Base-by-base conservation (phyloP, 352 stramenopile species). In the Achlya hypogyna region DNA sequence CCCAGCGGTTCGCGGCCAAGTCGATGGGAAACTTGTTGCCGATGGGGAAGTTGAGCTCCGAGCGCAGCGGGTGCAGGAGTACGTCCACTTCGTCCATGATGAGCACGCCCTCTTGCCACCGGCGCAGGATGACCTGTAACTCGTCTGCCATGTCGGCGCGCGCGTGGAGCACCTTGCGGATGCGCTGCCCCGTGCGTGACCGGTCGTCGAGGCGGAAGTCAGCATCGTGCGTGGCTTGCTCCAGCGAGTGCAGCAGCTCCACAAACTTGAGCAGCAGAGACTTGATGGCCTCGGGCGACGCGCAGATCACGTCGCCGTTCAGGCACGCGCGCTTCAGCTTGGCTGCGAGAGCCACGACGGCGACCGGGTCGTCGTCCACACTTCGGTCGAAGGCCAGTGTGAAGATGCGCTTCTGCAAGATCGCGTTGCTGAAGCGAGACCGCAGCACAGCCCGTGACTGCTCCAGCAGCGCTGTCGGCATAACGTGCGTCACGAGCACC, bases 241-340 rank as follows among this genome's bases (percentile, higher is more conserved):
- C 87, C 1, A 98, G 73, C 6, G 85, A 95, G 56, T 98, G 89
- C 12, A 97, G 63, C 20, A 98, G 66, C 70, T 98, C 93, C 8
- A 99, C 82, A 54, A 99, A 96, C 69, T 99, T 99, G 1, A 99
- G 74, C 87, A 98, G 97, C 74, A 99, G 98, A 32, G 95, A 98
- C 76, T 99, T 99, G 47, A 99, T 94, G 65, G 94, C 97, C 40
- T 98, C 98, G 2, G 98, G 98, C 5, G 95, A 99, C 18, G 97
- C 96, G 72, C 98, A 98, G 14, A 99, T 97, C 3, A 99, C 96
- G 38, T 98, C 96, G 1, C 84, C 84, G 64, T 94, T 73, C 75
- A 93, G 65, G 65, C 96, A 78, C 86, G 93, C 75, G 75, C 87
- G 65, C 78, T 96, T 88, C 18, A 99, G 74, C 62, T 95, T 96